These are phyloP conservation scores for Rhododendron molle DNA, from an alignment of 148 eudicot genomes.

Conservation along the genomic window DNA sequence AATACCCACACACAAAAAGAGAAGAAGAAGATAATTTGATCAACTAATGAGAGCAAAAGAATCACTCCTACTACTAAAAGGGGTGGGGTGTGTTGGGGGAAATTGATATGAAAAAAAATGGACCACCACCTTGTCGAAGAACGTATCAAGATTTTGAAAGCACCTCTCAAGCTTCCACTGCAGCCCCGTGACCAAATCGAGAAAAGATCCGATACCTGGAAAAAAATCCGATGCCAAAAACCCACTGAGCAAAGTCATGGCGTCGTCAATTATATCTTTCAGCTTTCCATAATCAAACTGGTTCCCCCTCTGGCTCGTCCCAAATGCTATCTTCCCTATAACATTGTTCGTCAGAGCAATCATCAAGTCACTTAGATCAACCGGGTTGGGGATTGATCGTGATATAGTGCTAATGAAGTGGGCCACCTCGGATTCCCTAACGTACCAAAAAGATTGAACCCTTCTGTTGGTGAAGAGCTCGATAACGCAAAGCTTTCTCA, in stretches of 20 bases:
- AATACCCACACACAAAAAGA: neutral
- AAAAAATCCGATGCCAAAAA: neutral
- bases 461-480: neutral
- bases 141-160: slow-evolving; percentile 3
- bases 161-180: neutral
- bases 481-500: neutral
- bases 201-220: neutral
- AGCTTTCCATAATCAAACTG: neutral
- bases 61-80: too few species aligned
- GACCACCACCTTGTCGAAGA: neutral
- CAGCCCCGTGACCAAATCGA: neutral
- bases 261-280: neutral
- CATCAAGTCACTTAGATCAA: neutral
- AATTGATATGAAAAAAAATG: neutral
- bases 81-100: too few species aligned
- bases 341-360: neutral
- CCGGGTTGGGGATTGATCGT: neutral
- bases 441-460: slow-evolving; percentile 1
- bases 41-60: neutral
- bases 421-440: neutral
- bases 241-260: slow-evolving; percentile 1
- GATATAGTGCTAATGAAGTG: neutral
- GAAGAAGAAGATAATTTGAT: neutral
- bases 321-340: neutral
- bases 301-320: neutral